Conservation (phyloP, 2,329 filamentous ascomycete species). For the Pezicula carpinea region DNA sequence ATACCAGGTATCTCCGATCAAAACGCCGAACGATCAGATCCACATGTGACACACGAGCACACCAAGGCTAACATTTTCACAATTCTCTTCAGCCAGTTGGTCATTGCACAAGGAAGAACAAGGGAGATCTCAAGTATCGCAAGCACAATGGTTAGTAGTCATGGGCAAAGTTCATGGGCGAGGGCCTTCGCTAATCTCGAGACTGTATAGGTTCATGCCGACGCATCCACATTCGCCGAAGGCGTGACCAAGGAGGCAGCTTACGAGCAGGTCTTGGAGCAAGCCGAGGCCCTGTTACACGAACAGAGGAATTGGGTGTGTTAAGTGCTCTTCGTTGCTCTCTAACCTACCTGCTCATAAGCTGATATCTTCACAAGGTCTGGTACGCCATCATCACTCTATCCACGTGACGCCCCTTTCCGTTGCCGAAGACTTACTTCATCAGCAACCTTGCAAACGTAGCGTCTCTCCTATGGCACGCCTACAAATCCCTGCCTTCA, state of each 20-base stretch:
- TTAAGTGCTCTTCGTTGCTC: neutral
- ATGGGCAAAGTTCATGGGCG: too few species aligned
- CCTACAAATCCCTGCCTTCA: conserved; percentile 64
- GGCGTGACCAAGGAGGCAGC: conserved; percentile 67
- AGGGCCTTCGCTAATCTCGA: too few species aligned
- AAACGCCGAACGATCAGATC: too few species aligned
- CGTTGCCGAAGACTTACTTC: neutral
- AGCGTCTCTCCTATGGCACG: conserved; percentile 74
- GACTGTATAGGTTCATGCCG: conserved; percentile 52
- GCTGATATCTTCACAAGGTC: conserved; percentile 28
- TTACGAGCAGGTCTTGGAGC: conserved; percentile 68
- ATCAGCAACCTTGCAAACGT: conserved; percentile 71
- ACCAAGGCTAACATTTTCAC: too few species aligned
- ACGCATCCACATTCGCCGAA: conserved; percentile 67
- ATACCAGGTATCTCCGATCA: too few species aligned
- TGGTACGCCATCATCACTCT: conserved; percentile 27
- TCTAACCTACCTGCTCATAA: neutral
- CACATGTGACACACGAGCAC: too few species aligned
- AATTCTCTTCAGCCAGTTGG: too few species aligned
- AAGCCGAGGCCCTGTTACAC: conserved; percentile 64
- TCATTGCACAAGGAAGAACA: too few species aligned
- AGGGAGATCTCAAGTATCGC: too few species aligned
- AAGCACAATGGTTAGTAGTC: too few species aligned
- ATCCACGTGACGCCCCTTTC: conserved; percentile 2
- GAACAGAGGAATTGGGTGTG: conserved; percentile 77